Evolutionary conservation across 1,284 basidiomycete species (phyloP), one percentile per base, ranked within the genome.

Genomic region (Pyrrhoderma noxium): DNA sequence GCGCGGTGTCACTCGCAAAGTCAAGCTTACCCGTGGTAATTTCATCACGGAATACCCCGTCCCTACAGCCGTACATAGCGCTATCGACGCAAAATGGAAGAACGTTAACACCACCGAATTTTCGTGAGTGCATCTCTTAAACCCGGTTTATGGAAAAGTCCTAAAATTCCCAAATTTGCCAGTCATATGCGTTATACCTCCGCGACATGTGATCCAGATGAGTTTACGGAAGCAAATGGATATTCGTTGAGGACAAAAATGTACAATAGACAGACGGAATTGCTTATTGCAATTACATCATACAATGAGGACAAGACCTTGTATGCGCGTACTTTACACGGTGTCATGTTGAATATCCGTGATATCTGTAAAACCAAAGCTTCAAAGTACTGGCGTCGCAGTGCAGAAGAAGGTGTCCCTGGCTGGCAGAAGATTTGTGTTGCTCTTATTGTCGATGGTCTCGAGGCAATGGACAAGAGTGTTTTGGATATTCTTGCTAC

Each of bases 301-400:
- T 91, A 91, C 68, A 90, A 91, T 56, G 88, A 90, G 70, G 93
- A 98, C 76, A 95, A 97, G 72, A 87, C 85, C 3, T 78, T 97
- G 9, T 94, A 95, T 61, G 85, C 92, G 18, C 85, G 93, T 56
- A 97, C 93, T 1, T 72, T 97, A 43, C 93, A 97, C 62, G 90
- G 91, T 57, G 88, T 98, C 63, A 97, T 98, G 93, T 70, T 94
- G 59, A 99, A 99, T 69, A 95, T 99, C 58, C 89, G 94, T 59
- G 94, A 98, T 62, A 98, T 98, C 58, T 96, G 93, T 80, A 94
- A 92, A 71, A 93, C 91, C 45, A 95, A 94, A 66, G 83, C 86
- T 62, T 94, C 91, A 56, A 95, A 95, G 66, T 98, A 91, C 72
- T 97, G 85, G 93, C 77, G 86, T 43, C 75, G 80, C 48, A 77